Base-by-base conservation (phyloP, 495 filamentous ascomycete genomes). In the Melanomma pulvis-pyrius region DNA sequence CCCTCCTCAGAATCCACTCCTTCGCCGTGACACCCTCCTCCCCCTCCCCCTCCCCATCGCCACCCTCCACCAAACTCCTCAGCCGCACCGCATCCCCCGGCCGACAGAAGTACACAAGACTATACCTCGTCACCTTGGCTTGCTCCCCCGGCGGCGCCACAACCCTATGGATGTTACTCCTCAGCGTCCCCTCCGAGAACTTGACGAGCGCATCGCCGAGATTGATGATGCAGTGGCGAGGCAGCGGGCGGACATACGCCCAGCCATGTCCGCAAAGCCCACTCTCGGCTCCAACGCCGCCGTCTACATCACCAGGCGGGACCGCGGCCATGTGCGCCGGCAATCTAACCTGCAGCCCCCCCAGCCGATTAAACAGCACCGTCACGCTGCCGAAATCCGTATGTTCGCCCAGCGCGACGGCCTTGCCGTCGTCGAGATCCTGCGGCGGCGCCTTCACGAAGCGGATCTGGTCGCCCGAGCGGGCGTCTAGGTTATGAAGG, bases 191-290 rank as follows among this genome's bases (percentile, higher is more conserved):
- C 54, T 82, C 82, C 8, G 84, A 85, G 68, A 89, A 88, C 46
- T 83, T 86, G 9, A 84, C 82, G 76, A 88, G 80, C 9, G 86
- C 83, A 59, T 90, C 88, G 0, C 86, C 87, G 0, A 90, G 78
- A 58, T 90, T 90, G 53, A 89, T 76, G 32, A 90, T 83, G 9
- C 80, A 81, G 54, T 84, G 82, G 0, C 85, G 83, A 3, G 77
- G 79, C 15, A 87, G 68, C 0, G 88, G 87, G 30, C 79, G 75
- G 15, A 90, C 85, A 72, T 84, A 88, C 1, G 77, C 67, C 87
- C 87, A 89, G 29, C 82, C 75, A 21, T 80, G 79, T 15, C 79
- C 76, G 0, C 60, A 67, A 54, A 50, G 7, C 44, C n/a, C 21
- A 11, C 36, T 13, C 21, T 65, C 52, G 11, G 29, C 22, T n/a